Evolutionary conservation across 2,329 filamentous ascomycete genomes (phyloP).

Genomic region (Camillea tinctor): DNA sequence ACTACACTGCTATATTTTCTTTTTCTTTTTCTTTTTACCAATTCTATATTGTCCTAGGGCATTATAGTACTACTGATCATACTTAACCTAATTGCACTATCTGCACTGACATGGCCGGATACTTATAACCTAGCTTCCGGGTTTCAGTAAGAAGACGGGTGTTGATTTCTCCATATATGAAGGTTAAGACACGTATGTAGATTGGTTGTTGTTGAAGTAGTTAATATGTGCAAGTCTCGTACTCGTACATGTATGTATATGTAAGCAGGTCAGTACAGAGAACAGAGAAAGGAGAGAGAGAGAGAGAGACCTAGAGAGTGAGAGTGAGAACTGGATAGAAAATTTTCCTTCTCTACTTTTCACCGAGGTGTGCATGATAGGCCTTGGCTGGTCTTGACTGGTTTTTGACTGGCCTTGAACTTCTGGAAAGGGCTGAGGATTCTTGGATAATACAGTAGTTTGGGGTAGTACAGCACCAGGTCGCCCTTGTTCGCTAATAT

Average conservation of each 20-base stretch:
- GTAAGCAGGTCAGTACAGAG: neutral
- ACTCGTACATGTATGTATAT: neutral
- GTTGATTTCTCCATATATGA: neutral
- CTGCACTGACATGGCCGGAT: neutral
- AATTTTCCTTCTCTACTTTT: constrained; percentile 4
- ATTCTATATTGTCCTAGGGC: no score
- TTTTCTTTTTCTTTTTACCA: no score
- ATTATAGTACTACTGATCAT: neutral
- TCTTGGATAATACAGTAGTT: neutral
- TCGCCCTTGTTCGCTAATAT: neutral
- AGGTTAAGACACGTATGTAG: neutral
- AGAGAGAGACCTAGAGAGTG: constrained; percentile 14
- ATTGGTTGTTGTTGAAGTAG: no score
- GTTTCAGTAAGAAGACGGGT: neutral
- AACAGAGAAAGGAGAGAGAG: no score
- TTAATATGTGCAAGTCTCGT: neutral
- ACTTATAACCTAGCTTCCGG: neutral
- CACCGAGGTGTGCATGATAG: neutral
- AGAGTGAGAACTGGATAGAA: constrained; percentile 3
- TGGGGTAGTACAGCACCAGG: neutral
- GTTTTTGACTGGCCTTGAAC: neutral
- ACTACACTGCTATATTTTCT: no score
- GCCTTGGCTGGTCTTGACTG: neutral
- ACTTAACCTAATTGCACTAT: neutral
- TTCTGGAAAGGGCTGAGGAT: neutral